Conservation (phyloP, 768 basidiomycete species). For the Butyriboletus loyo region DNA sequence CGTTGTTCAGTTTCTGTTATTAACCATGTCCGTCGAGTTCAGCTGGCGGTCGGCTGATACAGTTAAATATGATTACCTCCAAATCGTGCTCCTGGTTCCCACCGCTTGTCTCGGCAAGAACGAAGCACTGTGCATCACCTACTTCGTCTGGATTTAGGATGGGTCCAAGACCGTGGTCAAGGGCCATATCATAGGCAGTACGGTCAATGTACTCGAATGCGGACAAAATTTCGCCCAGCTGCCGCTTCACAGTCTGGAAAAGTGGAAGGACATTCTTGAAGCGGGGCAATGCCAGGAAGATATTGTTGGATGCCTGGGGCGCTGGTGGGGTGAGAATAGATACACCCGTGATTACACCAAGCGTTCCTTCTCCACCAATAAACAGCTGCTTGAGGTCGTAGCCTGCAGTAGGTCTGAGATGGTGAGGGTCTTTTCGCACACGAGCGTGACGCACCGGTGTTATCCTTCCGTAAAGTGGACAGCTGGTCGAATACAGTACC, state of each 20-base stretch:
- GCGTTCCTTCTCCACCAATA: conserved; percentile 95
- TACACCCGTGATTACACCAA: conserved; percentile 92
- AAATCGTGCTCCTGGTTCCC: conserved; percentile 90
- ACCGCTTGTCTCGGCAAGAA: conserved; percentile 93
- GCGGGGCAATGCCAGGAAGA: conserved; percentile 83
- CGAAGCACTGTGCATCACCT: conserved; percentile 80
- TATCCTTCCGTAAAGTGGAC: conserved; percentile 92
- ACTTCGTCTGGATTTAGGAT: conserved; percentile 73
- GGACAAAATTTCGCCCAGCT: conserved; percentile 91
- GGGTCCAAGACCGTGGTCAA: conserved; percentile 78
- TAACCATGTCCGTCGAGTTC: neutral
- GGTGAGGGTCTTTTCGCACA: neutral
- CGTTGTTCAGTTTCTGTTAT: conserved; percentile 76
- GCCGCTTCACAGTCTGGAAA: conserved; percentile 74
- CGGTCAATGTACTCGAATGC: conserved; percentile 97
- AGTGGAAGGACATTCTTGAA: conserved; percentile 87
- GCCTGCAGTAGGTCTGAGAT: conserved; percentile 45
- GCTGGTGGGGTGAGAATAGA: conserved; percentile 89
- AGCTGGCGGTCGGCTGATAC: conserved; percentile 8
- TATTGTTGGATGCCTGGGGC: conserved; percentile 82
- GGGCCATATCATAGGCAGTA: conserved; percentile 77
- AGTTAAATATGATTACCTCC: conserved; percentile 52
- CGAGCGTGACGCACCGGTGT: conserved; percentile 65
- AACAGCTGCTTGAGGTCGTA: conserved; percentile 98
- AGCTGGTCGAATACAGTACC: conserved; percentile 88